Evolutionary conservation across 805 yeast genomes (phyloP), one percentile per base, ranked within the genome.

Genomic region (Wickerhamomyces strasburgensis): DNA sequence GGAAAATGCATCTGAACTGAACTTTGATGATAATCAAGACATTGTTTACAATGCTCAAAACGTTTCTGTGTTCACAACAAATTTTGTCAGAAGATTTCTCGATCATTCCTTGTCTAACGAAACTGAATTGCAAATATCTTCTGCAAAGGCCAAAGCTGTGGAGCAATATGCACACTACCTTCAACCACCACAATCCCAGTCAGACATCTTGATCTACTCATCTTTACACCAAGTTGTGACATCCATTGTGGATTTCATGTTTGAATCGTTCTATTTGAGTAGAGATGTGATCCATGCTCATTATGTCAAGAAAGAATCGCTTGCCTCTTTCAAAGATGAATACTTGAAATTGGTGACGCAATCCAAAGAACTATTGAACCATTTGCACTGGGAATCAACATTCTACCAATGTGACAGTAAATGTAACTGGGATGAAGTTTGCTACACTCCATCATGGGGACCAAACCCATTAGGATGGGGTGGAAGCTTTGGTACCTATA

Each of bases 371-470:
- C 46, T 70, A 11, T 32, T 70, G 3, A 34, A 50, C 1, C 24
- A 40, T 1, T 46, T 71, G 37, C 53, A 60, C 31, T 76, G 78
- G 78, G 42, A 44, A 11, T 39, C 71, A 5, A 47, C 61, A 0
- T 64, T 62, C 40, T 68, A 66, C 38, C 44, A 58, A 29, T 75
- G 81, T 51, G 46, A 62, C 0, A 35, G 49, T 3, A 53, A 48
- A 4, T 76, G 83, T 52, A 58, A 46, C 0, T 54, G 58, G 56
- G 68, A 72, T 45, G 77, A 73, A 44, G 49, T 73, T 3, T 78
- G 83, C 44, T 75, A 64, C 38, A 66, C 74, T 13, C 82, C 82
- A 2, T 69, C 79, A 0, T 75, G 82, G 82, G 83, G 70, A 1
- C 82, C 81, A 3, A 58, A 70, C 1, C 79, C 79, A 4, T 30